phyloP scores from a whole-genome alignment of 2,329 filamentous ascomycete species.

The Ophiocordyceps camponoti-saundersi region DNA sequence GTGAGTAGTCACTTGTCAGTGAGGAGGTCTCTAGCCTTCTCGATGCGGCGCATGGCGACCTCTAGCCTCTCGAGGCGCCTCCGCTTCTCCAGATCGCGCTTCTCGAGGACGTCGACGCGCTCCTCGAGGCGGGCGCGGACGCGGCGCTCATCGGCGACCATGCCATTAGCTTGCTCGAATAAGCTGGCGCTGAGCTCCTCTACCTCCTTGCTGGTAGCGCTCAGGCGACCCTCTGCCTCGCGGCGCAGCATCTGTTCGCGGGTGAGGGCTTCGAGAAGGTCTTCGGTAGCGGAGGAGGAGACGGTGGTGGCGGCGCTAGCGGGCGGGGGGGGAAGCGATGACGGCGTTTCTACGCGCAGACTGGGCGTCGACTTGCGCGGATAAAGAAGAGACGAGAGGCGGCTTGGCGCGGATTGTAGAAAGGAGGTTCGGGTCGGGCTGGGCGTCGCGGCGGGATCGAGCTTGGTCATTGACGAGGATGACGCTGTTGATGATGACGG shows the following conservation, averaged over 20 bases:
- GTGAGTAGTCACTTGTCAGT: constrained; percentile 11
- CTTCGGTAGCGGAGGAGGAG: constrained; percentile 18
- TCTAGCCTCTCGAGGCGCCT: constrained; percentile 54
- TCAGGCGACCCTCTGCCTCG: constrained; percentile 51
- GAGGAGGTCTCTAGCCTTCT: constrained; percentile 49
- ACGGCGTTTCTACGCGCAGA: constrained; percentile 6
- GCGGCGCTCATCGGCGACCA: constrained; percentile 63
- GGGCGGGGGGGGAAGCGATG: not conserved
- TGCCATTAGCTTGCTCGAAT: constrained; percentile 75
- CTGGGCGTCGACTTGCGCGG: constrained; percentile 23
- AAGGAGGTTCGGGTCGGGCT: constrained; percentile 25
- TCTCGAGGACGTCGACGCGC: constrained; percentile 50
- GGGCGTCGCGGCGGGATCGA: constrained; percentile 3
- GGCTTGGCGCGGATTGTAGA: constrained; percentile 24
- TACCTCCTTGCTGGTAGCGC: constrained; percentile 52
- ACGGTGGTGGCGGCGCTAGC: constrained; percentile 10
- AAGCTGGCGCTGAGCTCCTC: constrained; percentile 61
- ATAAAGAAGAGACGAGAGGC: constrained; percentile 26
- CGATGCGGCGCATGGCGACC: constrained; percentile 51
- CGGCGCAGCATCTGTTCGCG: constrained; percentile 50
- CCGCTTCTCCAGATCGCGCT: constrained; percentile 52
- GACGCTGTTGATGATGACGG: not conserved
- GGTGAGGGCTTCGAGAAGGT: constrained; percentile 45
- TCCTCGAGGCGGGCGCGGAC: constrained; percentile 56
- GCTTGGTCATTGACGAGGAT: not conserved